Evolutionary conservation across 257 asterid genomes (phyloP), one percentile per base, ranked within the genome.

Genomic region (Nicotiana tabacum): DNA sequence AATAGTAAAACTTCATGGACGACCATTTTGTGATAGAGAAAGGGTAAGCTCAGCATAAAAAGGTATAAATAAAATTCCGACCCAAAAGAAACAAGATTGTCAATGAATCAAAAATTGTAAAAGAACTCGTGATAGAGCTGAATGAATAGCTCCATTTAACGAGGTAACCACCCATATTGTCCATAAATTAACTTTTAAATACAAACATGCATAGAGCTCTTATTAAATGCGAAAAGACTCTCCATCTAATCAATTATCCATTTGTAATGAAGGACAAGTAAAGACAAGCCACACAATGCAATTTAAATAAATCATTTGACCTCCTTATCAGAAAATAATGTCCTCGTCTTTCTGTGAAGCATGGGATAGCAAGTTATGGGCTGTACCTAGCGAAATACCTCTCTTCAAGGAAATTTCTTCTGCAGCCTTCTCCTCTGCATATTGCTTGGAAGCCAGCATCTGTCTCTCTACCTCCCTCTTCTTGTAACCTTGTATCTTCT

Each of bases 401-500:
- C 58, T 84, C 85, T 72, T 61, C 87, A 87, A 81, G 80, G 91
- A 64, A 74, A 85, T 2, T 12, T 87, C 87, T 70, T 43, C 89
- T 51, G 91, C 87, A 32, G 60, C 87, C 83, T 85, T 74, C 33
- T 83, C 89, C 57, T 81, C 56, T 10, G 90, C 91, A 65, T 32
- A 89, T 15, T 27, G 82, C 83, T 53, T 87, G 65, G 91, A 85
- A 69, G 89, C 53, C 1, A 88, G 88, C 82, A 57, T 76, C 80
- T 89, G 89, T 77, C 67, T 87, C 74, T 87, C 88, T 12, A 89
- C 30, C 81, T 82, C 91, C 64, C 87, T 87, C 69, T 80, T 89
- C 89, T 89, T 89, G 85, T 2, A 89, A 29, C 91, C 91, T 83
- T 89, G 91, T 60, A 89, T 89, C 85, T 89, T 89, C 90, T 89